Conservation (phyloP, 805 yeast genomes). For the Schwanniomyces pseudopolymorphus region DNA sequence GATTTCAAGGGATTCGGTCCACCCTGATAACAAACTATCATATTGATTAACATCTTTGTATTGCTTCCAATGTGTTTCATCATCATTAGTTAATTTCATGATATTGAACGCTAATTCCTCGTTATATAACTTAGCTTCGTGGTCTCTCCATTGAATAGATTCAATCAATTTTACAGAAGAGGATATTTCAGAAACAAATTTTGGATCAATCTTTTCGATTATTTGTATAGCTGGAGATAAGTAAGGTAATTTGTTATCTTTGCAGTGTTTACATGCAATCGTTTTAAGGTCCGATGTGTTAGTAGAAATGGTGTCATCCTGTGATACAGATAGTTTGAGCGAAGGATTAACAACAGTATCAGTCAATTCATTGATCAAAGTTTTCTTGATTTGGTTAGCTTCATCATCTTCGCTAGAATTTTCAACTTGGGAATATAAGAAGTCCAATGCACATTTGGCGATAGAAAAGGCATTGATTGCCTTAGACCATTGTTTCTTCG, state of each 20-base stretch:
- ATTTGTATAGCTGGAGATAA: constrained; percentile 41
- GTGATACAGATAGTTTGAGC: constrained; percentile 52
- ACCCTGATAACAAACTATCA: constrained; percentile 57
- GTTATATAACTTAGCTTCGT: constrained; percentile 61
- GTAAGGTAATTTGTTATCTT: constrained; percentile 28
- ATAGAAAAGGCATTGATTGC: constrained; percentile 56
- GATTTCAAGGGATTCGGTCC: constrained; percentile 67
- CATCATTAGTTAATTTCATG: constrained; percentile 33
- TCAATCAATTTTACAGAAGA: constrained; percentile 25
- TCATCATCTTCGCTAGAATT: constrained; percentile 14
- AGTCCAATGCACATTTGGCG: constrained; percentile 62
- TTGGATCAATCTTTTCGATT: constrained; percentile 36
- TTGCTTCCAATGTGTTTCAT: constrained; percentile 17
- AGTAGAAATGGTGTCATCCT: constrained; percentile 27
- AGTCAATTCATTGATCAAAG: constrained; percentile 53
- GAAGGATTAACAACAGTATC: constrained; percentile 67
- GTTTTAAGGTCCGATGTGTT: constrained; percentile 48
- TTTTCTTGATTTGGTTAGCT: constrained; percentile 21
- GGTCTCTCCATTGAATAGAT: constrained; percentile 49
- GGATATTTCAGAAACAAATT: constrained; percentile 33
- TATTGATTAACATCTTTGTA: constrained; percentile 45
- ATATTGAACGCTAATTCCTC: constrained; percentile 69
- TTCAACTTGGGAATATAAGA: constrained; percentile 26
- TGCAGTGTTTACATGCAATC: constrained; percentile 45
- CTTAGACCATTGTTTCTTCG: constrained; percentile 53